Evolutionary conservation across 1,284 basidiomycete genomes (phyloP).

Genomic region (Puccinia coronata): DNA sequence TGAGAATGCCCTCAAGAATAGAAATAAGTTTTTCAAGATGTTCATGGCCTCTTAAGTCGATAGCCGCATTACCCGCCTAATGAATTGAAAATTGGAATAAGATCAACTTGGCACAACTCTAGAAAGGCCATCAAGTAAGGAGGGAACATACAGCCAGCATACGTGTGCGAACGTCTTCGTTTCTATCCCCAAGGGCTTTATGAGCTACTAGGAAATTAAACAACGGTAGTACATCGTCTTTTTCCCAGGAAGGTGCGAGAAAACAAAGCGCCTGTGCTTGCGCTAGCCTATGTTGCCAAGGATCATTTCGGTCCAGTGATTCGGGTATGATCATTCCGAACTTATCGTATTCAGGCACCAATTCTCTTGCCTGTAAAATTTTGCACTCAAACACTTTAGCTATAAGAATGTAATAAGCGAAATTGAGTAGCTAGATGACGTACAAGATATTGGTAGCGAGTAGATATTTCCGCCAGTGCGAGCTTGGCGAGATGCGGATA

Average conservation of each 20-base stretch:
- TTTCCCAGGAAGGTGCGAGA: conserved; percentile 70
- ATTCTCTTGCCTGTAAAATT: conserved; percentile 40
- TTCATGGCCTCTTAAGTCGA: conserved; percentile 79
- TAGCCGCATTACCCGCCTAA: conserved; percentile 72
- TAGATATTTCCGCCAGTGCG: conserved; percentile 33
- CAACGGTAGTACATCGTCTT: conserved; percentile 72
- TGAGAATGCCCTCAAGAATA: conserved; percentile 75
- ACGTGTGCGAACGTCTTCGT: conserved; percentile 75
- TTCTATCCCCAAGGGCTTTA: conserved; percentile 83
- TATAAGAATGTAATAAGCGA: background rate
- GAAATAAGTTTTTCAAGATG: conserved; percentile 75
- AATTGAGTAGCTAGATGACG: conserved; percentile 1
- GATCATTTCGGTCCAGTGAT: conserved; percentile 86
- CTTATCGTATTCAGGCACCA: conserved; percentile 59
- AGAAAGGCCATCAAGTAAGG: background rate
- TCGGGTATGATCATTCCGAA: conserved; percentile 86
- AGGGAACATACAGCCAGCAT: conserved; percentile 67
- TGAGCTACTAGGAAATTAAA: conserved; percentile 83
- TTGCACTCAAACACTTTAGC: background rate
- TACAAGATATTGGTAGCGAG: conserved; percentile 44
- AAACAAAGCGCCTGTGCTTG: conserved; percentile 72
- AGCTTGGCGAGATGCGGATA: conserved; percentile 35
- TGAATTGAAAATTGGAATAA: background rate
- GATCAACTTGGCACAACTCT: background rate
- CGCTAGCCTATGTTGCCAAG: conserved; percentile 82